Conservation (phyloP, 352 stramenopile genomes). For the Phytopythium chamaehyphon region DNA sequence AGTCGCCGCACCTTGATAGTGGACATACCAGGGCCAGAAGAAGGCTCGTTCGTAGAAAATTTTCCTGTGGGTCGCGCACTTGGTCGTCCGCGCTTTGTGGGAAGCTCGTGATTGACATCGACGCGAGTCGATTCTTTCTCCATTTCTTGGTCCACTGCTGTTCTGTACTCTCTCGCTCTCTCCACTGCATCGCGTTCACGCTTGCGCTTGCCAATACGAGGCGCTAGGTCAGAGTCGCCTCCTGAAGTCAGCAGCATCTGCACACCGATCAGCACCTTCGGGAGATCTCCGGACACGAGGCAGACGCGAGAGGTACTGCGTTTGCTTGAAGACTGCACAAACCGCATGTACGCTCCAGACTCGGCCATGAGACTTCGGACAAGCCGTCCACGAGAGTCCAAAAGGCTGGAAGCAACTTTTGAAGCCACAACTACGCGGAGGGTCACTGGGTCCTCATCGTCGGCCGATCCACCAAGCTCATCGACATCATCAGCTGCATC, state of each 20-base stretch:
- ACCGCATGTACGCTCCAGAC: slow-evolving; percentile 40
- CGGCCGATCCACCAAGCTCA: neutral
- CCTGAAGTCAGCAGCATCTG: slow-evolving; percentile 49
- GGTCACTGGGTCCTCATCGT: slow-evolving; percentile 39
- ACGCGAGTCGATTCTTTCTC: neutral
- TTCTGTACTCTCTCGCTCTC: too few relatives aligned
- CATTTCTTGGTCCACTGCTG: too few relatives aligned
- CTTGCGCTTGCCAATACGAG: slow-evolving; percentile 37
- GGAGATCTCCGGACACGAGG: slow-evolving; percentile 48
- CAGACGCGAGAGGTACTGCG: slow-evolving; percentile 27
- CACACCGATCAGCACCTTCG: slow-evolving; percentile 43
- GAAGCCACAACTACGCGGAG: slow-evolving; percentile 47
- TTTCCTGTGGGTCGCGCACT: neutral
- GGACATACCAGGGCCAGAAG: too few relatives aligned
- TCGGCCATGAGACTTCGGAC: slow-evolving; percentile 56
- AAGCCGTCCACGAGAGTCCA: slow-evolving; percentile 41
- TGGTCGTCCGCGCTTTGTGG: slow-evolving; percentile 7
- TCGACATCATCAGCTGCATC: neutral
- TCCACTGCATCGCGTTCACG: slow-evolving; percentile 5
- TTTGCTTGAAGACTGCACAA: slow-evolving; percentile 33
- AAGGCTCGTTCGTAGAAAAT: too few relatives aligned
- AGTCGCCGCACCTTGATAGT: too few relatives aligned
- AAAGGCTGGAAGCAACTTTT: slow-evolving; percentile 38
- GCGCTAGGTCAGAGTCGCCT: slow-evolving; percentile 43
- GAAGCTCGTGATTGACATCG: slow-evolving; percentile 15